Percentiles rank a stretch among this genome's conserved stretches.
These are phyloP conservation scores for Limonium bicolor DNA, from an alignment of 148 eudicot genomes.

Conservation along the genomic window DNA sequence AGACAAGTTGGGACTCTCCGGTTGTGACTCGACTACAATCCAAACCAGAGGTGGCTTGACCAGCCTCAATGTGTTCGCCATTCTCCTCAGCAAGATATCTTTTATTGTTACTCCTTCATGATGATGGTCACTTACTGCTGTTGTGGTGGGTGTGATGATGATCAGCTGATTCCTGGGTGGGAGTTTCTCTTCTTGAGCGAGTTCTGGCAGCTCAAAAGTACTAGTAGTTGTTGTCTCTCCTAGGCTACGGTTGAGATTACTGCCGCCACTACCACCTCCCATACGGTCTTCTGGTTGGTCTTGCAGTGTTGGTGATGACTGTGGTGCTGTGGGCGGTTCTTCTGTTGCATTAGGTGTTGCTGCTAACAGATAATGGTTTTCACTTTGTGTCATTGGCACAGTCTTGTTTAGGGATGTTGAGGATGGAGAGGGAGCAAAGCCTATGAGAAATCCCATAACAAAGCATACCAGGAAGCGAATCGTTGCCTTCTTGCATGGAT, in stretches of 20 bases:
- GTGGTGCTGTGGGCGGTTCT: not conserved
- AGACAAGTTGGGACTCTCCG: constrained; percentile 34
- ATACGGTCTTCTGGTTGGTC: not conserved
- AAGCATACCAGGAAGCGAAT: constrained; percentile 75
- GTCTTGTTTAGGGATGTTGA: constrained; percentile 6
- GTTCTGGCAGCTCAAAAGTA: not conserved
- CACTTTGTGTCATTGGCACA: constrained; percentile 8
- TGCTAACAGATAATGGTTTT: constrained; percentile 13
- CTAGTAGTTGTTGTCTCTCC: constrained; percentile 10
- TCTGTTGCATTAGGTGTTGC: constrained; percentile 17
- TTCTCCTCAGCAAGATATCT: constrained; percentile 36
- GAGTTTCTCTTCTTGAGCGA: constrained; percentile 9
- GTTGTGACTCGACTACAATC: constrained; percentile 60
- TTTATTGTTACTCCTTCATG: too few relatives aligned
- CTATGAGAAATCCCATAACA: constrained; percentile 74
- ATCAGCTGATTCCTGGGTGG: constrained; percentile 42
- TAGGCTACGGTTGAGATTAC: constrained; percentile 16
- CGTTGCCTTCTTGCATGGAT: constrained; percentile 56
- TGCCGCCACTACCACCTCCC: too few relatives aligned
- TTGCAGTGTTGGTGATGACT: not conserved
- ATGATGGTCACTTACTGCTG: constrained; percentile 22
- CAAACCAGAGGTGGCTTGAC: constrained; percentile 68
- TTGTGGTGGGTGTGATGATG: constrained; percentile 60
- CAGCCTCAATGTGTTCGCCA: constrained; percentile 53
- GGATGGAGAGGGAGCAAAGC: constrained; percentile 61